Evolutionary conservation across 129 eudicot genomes (phyloP).

Genomic region (Arctium lappa): DNA sequence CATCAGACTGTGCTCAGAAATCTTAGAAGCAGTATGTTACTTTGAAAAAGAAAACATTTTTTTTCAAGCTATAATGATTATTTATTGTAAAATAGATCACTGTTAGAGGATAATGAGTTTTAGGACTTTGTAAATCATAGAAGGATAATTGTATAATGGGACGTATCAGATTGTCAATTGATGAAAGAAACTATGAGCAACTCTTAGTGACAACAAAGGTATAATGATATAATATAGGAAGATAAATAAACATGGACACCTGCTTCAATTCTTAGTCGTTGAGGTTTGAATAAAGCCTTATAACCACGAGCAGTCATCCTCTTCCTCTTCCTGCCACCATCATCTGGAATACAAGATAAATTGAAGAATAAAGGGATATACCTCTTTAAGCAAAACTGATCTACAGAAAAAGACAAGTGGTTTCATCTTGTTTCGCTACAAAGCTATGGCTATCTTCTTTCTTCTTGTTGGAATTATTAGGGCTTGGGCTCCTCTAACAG

Average conservation of each 20-base stretch:
- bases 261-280: constrained; percentile 20
- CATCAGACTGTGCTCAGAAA: not conserved
- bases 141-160: not conserved
- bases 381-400: too few relatives aligned
- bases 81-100: not conserved
- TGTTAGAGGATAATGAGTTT: not conserved
- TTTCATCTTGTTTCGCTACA: too few relatives aligned
- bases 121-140: not conserved
- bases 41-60: not conserved
- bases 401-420: too few relatives aligned
- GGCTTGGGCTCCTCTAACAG: too few relatives aligned
- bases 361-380: too few relatives aligned
- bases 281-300: constrained; percentile 39
- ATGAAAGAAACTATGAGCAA: not conserved
- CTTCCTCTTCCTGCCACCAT: constrained; percentile 51
- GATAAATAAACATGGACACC: constrained; percentile 31
- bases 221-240: not conserved
- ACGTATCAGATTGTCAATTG: not conserved
- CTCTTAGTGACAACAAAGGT: not conserved
- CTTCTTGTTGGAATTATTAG: too few relatives aligned
- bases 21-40: not conserved
- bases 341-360: not conserved
- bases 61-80: not conserved
- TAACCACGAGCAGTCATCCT: constrained; percentile 33
- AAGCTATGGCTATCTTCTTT: too few relatives aligned